Evolutionary conservation across 148 eudicot species (phyloP).

Genomic region (Spergularia bocconei): DNA sequence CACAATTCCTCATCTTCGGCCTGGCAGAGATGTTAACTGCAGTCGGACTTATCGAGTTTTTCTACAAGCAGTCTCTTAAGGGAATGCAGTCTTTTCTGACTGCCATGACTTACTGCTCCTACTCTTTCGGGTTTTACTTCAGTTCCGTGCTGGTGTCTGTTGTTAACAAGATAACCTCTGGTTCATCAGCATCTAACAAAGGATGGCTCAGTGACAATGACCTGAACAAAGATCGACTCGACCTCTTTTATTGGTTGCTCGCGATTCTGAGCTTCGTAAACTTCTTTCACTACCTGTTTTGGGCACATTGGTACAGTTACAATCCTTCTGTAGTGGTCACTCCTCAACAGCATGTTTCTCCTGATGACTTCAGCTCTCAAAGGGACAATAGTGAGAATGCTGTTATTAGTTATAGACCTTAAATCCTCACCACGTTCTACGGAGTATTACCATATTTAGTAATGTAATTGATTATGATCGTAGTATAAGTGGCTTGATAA

Average conservation of each 20-base stretch:
- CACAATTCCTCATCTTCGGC: constrained; percentile 81
- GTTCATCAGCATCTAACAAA: not conserved
- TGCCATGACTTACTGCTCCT: constrained; percentile 84
- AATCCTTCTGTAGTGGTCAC: constrained; percentile 42
- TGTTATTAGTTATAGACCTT: constrained; percentile 21
- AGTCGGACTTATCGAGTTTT: constrained; percentile 83
- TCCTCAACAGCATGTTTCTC: constrained; percentile 31
- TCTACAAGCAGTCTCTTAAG: constrained; percentile 66
- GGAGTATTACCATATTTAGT: not conserved
- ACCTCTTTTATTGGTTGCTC: constrained; percentile 79
- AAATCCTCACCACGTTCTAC: not conserved
- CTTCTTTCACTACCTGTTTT: constrained; percentile 67
- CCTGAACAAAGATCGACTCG: constrained; percentile 72
- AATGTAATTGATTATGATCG: not conserved
- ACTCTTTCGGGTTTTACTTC: constrained; percentile 79
- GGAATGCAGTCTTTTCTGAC: constrained; percentile 85
- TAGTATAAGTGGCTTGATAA: not conserved
- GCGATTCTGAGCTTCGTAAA: constrained; percentile 67
- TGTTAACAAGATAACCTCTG: constrained; percentile 57
- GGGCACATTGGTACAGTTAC: constrained; percentile 69
- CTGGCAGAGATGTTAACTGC: constrained; percentile 94
- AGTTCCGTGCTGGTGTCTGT: constrained; percentile 74
- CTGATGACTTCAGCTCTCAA: constrained; percentile 13
- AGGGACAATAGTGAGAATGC: not conserved
- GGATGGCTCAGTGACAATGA: constrained; percentile 86